These are phyloP conservation scores for Ustulina deusta DNA, from an alignment of 2,329 filamentous ascomycete genomes.

Conservation along the genomic window DNA sequence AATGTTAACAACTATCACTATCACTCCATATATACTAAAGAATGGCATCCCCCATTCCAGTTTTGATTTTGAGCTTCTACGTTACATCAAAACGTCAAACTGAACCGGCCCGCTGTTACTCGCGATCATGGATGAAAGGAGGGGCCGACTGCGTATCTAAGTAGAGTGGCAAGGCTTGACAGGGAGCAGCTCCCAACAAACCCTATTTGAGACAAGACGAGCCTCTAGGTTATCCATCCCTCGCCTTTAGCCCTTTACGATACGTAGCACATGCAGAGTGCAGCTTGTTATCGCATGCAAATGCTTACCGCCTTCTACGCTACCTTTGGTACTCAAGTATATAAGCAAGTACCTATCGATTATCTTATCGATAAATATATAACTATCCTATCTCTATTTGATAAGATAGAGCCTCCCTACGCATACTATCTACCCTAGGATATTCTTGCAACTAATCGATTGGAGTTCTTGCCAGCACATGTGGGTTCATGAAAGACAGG, in stretches of 20 bases:
- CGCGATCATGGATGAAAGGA: neutral
- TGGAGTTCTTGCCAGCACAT: neutral
- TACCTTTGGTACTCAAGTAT: too few relatives aligned
- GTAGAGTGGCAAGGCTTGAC: neutral
- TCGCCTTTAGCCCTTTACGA: neutral
- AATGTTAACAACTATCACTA: too few relatives aligned
- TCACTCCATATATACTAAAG: neutral
- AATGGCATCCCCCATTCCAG: neutral
- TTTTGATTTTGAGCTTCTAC: neutral
- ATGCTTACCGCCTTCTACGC: too few relatives aligned
- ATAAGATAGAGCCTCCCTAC: too few relatives aligned
- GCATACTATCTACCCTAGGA: neutral
- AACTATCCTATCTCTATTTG: too few relatives aligned
- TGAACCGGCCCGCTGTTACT: neutral
- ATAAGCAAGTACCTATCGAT: neutral
- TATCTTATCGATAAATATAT: neutral
- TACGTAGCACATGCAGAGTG: neutral
- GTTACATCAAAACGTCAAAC: neutral
- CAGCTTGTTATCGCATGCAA: neutral
- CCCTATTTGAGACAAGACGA: slow-evolving; percentile 2
- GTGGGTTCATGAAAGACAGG: neutral
- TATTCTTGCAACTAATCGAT: slow-evolving; percentile 6
- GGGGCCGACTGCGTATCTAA: too few relatives aligned
- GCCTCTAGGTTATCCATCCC: neutral
- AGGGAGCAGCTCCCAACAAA: slow-evolving; percentile 23